Base-by-base conservation (phyloP, 140 eudicot genomes). In the Anethum foeniculum region DNA sequence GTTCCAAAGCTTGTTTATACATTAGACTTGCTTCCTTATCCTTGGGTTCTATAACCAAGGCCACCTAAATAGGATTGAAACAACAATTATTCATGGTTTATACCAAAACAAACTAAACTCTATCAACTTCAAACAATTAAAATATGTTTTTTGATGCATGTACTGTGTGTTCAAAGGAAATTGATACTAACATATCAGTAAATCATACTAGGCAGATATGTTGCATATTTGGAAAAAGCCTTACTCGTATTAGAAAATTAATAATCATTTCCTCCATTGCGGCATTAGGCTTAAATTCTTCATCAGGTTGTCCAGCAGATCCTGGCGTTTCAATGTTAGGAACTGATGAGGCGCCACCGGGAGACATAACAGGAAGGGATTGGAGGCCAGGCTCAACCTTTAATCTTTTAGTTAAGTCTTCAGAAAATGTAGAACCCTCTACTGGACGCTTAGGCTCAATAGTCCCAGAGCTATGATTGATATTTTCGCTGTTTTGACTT, bases 221-320 rank as follows among this genome's bases (percentile, higher is more conserved):
- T 23, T 12, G 27, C 16, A 58, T 75, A 12, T 9, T 75, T n/a
- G 79, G 67, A 80, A 80, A 34, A 51, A 71, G 54, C 43, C 92
- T 80, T 87, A 96, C 99, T 80, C 99, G 85, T 71, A 96, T 96
- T 43, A 96, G 91, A 88, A 96, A 96, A 87, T 96, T 96, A 84
- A 96, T 96, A 39, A 96, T 96, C 99, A 96, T 96, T 88, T 96
- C 99, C 82, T 96, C 99, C 99, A 96, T 96, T 4, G 99, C 99
- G 74, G 99, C 98, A 90, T 96, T 96, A 14, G 99, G 99, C 83
- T 93, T 96, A 82, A 91, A 96, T 81, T 96, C 99, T 81, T 96
- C 99, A 86, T 93, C 98, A 56, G 97, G 93, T 83, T 93, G 99
- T 65, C 94, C 95, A 49, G 92, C 78, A 77, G 99, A 86, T 76